Conservation (phyloP, 169 alveolate genomes). For the Cryptosporidium sp. region DNA sequence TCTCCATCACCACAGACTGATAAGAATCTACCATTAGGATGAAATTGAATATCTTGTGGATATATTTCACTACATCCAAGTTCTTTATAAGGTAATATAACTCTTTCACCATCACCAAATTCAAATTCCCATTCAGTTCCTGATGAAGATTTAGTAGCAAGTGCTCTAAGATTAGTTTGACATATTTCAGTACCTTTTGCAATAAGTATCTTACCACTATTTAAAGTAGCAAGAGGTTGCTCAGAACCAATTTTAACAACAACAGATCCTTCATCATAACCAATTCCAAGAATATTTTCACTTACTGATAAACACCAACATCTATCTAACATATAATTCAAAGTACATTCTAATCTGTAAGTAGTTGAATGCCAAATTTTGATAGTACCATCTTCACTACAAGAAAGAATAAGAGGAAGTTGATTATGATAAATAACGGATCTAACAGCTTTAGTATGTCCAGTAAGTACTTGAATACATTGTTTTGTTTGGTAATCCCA, state of each 20-base stretch:
- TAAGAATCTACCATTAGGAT: slow-evolving; percentile 97
- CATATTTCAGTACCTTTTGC: slow-evolving; percentile 94
- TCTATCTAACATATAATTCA: slow-evolving; percentile 94
- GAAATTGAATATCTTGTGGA: slow-evolving; percentile 92
- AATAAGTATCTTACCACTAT: slow-evolving; percentile 93
- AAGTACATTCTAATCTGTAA: slow-evolving; percentile 91
- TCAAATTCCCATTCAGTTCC: slow-evolving; percentile 80
- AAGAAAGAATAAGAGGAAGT: slow-evolving; percentile 93
- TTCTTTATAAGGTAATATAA: slow-evolving; percentile 84
- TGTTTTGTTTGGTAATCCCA: slow-evolving; percentile 99
- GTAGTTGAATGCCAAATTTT: slow-evolving; percentile 96
- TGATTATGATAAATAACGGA: slow-evolving; percentile 94
- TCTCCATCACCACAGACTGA: slow-evolving; percentile 98
- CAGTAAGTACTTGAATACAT: slow-evolving; percentile 95
- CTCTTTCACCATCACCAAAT: slow-evolving; percentile 84
- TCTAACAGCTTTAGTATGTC: slow-evolving; percentile 94
- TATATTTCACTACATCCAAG: slow-evolving; percentile 93
- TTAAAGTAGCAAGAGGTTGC: slow-evolving; percentile 94
- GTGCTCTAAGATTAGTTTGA: slow-evolving; percentile 89
- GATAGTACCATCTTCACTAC: slow-evolving; percentile 96
- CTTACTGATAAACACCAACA: slow-evolving; percentile 92
- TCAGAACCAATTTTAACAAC: slow-evolving; percentile 97
- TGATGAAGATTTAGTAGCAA: slow-evolving; percentile 63
- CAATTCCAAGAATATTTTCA: slow-evolving; percentile 86
- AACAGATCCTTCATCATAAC: slow-evolving; percentile 91